These are phyloP conservation scores for Chaetoceros tenuissimus DNA, from an alignment of 108 stramenopile species.

Conservation along the genomic window DNA sequence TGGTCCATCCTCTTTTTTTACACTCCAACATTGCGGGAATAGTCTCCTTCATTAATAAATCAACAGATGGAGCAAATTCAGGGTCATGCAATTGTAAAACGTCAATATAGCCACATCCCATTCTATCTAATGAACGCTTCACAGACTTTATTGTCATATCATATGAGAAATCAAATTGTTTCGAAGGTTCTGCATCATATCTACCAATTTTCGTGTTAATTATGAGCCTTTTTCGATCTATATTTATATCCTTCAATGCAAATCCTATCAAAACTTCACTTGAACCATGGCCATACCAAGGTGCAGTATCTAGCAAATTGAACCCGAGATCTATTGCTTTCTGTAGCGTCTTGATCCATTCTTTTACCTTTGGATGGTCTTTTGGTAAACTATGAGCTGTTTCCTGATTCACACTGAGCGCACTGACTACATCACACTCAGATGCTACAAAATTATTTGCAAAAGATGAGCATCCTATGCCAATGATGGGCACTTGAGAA, in stretches of 20 bases:
- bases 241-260: constrained; percentile 36
- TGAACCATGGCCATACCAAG: constrained; percentile 86
- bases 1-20: constrained; percentile 51
- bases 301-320: constrained; percentile 76
- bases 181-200: constrained; percentile 60
- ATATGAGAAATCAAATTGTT: constrained; percentile 84
- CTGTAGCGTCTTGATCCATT: constrained; percentile 71
- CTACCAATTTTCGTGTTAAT: constrained; percentile 83
- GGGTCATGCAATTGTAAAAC: constrained; percentile 89
- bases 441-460: constrained; percentile 61
- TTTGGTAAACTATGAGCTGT: constrained; percentile 23
- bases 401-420: constrained; percentile 4
- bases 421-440: constrained; percentile 6
- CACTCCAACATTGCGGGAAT: constrained; percentile 70
- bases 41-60: constrained; percentile 60
- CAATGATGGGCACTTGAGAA: constrained; percentile 59
- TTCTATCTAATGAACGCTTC: constrained; percentile 48
- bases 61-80: constrained; percentile 71
- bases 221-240: constrained; percentile 30
- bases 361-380: constrained; percentile 50
- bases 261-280: constrained; percentile 75
- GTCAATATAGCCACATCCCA: constrained; percentile 78
- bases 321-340: constrained; percentile 64
- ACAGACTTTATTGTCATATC: constrained; percentile 60
- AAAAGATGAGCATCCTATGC: constrained; percentile 75